These are phyloP conservation scores for Coccomyxa subellipsoidea DNA, from an alignment of 163 green algal species.

Conservation along the genomic window DNA sequence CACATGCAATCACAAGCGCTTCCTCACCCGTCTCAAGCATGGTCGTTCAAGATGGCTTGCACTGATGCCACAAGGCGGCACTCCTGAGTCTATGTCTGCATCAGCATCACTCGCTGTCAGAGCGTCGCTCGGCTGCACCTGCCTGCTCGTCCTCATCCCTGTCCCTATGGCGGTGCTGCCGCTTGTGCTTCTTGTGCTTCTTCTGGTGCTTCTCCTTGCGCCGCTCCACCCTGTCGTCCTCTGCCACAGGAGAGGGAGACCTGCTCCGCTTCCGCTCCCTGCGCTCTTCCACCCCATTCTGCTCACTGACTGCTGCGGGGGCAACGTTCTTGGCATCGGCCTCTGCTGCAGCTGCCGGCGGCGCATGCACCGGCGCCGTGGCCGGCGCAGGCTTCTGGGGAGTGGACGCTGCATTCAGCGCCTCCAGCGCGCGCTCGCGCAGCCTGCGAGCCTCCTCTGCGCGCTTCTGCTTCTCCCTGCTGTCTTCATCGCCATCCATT, in stretches of 20 bases:
- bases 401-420: neutral
- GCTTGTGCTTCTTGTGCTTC: constrained; percentile 19
- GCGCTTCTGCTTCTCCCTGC: neutral
- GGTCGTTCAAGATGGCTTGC: too few species aligned
- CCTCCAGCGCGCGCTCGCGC: constrained; percentile 5
- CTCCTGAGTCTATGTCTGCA: neutral
- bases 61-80: too few species aligned
- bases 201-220: constrained; percentile 15
- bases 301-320: neutral
- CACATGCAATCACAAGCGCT: too few species aligned
- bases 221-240: neutral
- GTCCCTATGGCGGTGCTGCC: constrained; percentile 5
- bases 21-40: too few species aligned
- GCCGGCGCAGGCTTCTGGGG: neutral
- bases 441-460: constrained; percentile 9
- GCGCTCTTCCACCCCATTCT: neutral
- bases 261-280: neutral
- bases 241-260: neutral
- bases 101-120: neutral
- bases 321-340: neutral
- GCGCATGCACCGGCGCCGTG: neutral
- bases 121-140: neutral
- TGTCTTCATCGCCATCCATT: neutral
- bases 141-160: neutral
- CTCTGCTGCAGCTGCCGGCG: neutral